These are phyloP conservation scores for Isatis lusitanica DNA, from an alignment of 441 rosid species.

Conservation along the genomic window DNA sequence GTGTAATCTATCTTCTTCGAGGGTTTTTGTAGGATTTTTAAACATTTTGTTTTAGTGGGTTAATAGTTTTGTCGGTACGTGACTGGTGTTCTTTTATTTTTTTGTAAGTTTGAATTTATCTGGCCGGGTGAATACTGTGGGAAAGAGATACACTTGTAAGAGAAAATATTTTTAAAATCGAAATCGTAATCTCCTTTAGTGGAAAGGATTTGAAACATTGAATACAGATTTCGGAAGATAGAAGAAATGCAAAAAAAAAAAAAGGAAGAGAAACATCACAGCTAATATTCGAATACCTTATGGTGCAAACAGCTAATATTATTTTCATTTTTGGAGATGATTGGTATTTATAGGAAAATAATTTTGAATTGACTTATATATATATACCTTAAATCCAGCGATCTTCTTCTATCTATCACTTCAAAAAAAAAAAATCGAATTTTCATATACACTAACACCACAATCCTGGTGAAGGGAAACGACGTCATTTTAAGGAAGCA, in stretches of 20 bases:
- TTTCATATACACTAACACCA: too few species aligned
- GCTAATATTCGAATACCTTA: constrained; percentile 28
- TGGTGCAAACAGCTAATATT: constrained; percentile 31
- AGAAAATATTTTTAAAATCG: not conserved
- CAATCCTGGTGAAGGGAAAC: too few species aligned
- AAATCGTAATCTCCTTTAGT: constrained; percentile 2
- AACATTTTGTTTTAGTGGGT: not conserved
- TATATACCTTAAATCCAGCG: not conserved
- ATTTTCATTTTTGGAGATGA: not conserved
- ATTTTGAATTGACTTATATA: not conserved
- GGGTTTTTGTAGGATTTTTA: not conserved
- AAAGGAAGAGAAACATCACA: constrained; percentile 18
- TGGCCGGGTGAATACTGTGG: not conserved
- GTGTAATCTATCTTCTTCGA: not conserved
- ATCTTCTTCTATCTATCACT: not conserved
- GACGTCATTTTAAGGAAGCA: not conserved
- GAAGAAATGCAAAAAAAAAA: not conserved
- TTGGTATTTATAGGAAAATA: not conserved
- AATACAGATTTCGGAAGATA: not conserved
- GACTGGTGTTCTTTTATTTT: not conserved
- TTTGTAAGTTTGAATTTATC: not conserved
- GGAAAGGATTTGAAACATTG: not conserved
- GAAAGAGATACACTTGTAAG: constrained; percentile 13
- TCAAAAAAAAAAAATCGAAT: not conserved
- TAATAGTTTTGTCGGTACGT: constrained; percentile 1